Evolutionary conservation across 371 early-diverging fungal species (phyloP).

Genomic region (Zancudomyces culisetae): DNA sequence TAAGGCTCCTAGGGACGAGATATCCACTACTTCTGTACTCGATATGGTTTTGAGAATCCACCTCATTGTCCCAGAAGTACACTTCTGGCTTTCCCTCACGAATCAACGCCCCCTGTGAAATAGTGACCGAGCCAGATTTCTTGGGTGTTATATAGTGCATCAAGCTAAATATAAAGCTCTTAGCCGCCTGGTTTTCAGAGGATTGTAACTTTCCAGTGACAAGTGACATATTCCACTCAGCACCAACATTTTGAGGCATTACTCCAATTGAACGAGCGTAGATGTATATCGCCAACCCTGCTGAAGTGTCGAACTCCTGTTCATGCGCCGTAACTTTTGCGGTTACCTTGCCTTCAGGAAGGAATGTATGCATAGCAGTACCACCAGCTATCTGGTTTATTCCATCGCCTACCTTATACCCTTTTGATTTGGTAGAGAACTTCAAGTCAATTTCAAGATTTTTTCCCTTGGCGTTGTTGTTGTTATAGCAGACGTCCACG

Average conservation of each 20-base stretch:
- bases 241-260: conserved; percentile 69
- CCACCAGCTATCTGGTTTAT: conserved; percentile 47
- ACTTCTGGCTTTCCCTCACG: conserved; percentile 41
- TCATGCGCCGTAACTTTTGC: conserved; percentile 49
- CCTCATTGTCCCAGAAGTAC: conserved; percentile 49
- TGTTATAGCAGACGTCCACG: conserved; percentile 15
- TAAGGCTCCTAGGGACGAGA: conserved; percentile 47
- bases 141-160: conserved; percentile 65
- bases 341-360: conserved; percentile 51
- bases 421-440: conserved; percentile 40
- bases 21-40: conserved; percentile 58
- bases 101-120: conserved; percentile 57
- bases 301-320: conserved; percentile 28
- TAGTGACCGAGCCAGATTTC: conserved; percentile 42
- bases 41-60: conserved; percentile 12
- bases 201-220: conserved; percentile 26
- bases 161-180: conserved; percentile 32
- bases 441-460: conserved; percentile 37
- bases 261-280: conserved; percentile 61
- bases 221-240: conserved; percentile 65
- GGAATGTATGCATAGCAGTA: conserved; percentile 46
- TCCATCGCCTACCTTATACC: conserved; percentile 65
- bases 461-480: conserved; percentile 11
- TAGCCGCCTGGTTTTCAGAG: background rate
- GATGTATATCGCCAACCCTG: conserved; percentile 57